Conservation (phyloP, 768 basidiomycete genomes). For the Hirschioporus abietinus region DNA sequence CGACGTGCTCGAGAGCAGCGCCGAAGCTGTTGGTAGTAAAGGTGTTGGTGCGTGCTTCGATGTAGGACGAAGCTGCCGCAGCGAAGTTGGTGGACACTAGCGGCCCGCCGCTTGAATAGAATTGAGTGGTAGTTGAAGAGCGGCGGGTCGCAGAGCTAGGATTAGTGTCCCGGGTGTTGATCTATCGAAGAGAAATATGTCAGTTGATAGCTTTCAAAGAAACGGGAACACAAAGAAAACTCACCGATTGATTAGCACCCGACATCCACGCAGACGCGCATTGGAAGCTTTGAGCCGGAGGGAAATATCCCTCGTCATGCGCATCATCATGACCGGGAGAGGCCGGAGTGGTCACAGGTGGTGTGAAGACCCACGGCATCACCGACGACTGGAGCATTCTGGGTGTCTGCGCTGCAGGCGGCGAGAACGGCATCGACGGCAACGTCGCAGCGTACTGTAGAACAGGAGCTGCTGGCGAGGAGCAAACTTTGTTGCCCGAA, state of each 20-base stretch:
- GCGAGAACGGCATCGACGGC: background rate
- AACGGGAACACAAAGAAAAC: background rate
- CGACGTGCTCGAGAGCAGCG: background rate
- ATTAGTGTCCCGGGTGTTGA: background rate
- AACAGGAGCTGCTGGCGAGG: background rate
- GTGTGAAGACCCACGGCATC: background rate
- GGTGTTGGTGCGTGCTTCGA: background rate
- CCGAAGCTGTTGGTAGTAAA: background rate
- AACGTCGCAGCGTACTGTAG: background rate
- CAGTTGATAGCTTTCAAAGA: background rate
- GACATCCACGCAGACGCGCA: background rate
- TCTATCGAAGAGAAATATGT: background rate
- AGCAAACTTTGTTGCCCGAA: background rate
- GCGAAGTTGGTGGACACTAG: background rate
- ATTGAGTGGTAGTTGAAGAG: background rate
- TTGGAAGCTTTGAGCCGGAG: background rate
- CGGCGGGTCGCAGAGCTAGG: background rate
- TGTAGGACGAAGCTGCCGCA: background rate
- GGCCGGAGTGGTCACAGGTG: background rate
- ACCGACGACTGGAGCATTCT: background rate
- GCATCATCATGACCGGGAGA: background rate
- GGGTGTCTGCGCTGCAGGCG: background rate
- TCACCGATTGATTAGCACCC: background rate
- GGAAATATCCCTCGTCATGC: background rate
- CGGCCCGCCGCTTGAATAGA: background rate